Percentiles rank a stretch among this genome's conserved stretches.
Evolutionary conservation across 2,329 filamentous ascomycete species (phyloP).

Genomic region (Fusarium sterilihyphosum): DNA sequence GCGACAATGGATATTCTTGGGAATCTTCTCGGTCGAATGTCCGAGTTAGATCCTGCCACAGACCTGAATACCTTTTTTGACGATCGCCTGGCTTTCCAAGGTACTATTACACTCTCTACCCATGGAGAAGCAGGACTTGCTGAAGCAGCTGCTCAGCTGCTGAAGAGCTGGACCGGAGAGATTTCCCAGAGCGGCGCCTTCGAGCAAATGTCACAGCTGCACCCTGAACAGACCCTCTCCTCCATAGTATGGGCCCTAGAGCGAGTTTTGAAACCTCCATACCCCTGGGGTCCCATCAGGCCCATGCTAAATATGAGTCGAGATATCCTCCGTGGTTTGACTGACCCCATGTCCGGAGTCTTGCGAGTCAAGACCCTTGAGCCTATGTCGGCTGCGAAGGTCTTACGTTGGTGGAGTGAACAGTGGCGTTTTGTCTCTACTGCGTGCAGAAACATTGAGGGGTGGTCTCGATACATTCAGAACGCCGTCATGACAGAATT

Average conservation of each 20-base stretch:
- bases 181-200: constrained; percentile 54
- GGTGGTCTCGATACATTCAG: constrained; percentile 81
- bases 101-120: constrained; percentile 81
- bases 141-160: constrained; percentile 80
- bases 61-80: constrained; percentile 77
- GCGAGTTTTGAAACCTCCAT: constrained; percentile 48
- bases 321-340: constrained; percentile 66
- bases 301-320: constrained; percentile 66
- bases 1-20: constrained; percentile 69
- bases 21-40: constrained; percentile 79
- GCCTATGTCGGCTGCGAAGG: constrained; percentile 68
- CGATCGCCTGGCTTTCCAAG: constrained; percentile 73
- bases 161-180: constrained; percentile 84
- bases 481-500: constrained; percentile 88
- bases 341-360: constrained; percentile 65
- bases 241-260: constrained; percentile 57
- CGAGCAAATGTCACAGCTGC: constrained; percentile 52
- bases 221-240: constrained; percentile 53
- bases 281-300: constrained; percentile 66
- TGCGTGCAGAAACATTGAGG: constrained; percentile 84
- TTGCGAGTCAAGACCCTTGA: constrained; percentile 66
- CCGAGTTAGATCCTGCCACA: constrained; percentile 73
- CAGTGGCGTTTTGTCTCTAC: constrained; percentile 85
- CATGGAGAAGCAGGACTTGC: constrained; percentile 83
- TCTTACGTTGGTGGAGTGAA: constrained; percentile 83